Base-by-base conservation (phyloP, 2,329 filamentous ascomycete genomes). In the Aspergillus calidoustus region DNA sequence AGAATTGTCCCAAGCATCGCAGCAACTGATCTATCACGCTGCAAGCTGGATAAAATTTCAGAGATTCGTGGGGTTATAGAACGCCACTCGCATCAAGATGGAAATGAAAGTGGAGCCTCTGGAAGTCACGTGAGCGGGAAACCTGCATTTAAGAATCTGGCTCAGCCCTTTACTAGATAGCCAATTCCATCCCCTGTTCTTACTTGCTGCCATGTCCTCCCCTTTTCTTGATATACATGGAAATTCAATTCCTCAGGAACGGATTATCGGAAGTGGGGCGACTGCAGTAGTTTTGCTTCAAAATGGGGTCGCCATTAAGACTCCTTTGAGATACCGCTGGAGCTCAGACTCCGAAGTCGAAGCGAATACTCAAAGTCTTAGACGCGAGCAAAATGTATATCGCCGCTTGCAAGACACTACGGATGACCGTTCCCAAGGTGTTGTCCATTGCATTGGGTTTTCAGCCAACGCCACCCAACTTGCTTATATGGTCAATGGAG, bases 401-500 rank as follows among this genome's bases (percentile, higher is more conserved):
- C 62, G 57, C 34, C 63, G 67, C 34, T 57, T 70, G 46, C 41
- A 65, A 55, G 38, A 23, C 30, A 11, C 15, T 57, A 47, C 48
- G 54, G 55, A 66, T 57, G 51, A 59, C 11, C 57, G 63, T 44
- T n/a, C n/a, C n/a, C n/a, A n/a, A n/a, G 68, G 62, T 19, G 49
- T 72, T 51, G 65, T 72, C 19, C 54, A 22, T 17, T 71, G 59
- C 50, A 44, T 69, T 31, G 61, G 58, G 11, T 64, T 64, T 46
- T 66, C 60, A 9, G n/a, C 28, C 2, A 50, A 64, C 55, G 44
- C 63, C 46, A 71, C 60, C 11, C 62, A 68, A 53, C 66, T 71
- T n/a, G 64, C 55, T n/a, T 61, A 62, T 25, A 72, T 74, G 63
- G 25, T n/a, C 8, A 69, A 74, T 63, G 69, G 71, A 15, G 68